Conservation (phyloP, 225 moss, liverwort and hornwort genomes). For the Polytrichum formosum region DNA sequence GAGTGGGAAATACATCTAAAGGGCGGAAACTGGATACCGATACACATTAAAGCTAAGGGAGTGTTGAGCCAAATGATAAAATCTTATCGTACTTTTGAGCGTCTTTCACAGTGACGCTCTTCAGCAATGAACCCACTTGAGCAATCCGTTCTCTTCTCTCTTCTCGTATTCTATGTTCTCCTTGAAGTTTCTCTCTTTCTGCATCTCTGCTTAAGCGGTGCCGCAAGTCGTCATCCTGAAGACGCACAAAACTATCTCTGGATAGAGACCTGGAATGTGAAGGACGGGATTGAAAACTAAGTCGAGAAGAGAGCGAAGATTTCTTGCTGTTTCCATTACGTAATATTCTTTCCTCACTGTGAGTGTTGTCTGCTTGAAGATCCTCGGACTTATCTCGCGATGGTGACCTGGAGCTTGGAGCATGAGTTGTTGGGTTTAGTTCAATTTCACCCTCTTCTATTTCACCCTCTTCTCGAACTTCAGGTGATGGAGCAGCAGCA, state of each 20-base stretch:
- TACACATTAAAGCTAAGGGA: too few relatives aligned
- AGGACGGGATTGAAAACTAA: constrained; percentile 28
- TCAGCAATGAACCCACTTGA: constrained; percentile 71
- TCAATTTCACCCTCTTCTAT: constrained; percentile 99
- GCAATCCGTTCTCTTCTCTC: constrained; percentile 61
- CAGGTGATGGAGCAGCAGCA: constrained; percentile 14
- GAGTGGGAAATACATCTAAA: too few relatives aligned
- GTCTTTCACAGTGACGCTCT: constrained; percentile 96
- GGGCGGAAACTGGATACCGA: too few relatives aligned
- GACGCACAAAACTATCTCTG: constrained; percentile 52
- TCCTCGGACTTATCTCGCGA: constrained; percentile 38
- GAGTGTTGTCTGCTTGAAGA: constrained; percentile 27
- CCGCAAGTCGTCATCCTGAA: constrained; percentile 58
- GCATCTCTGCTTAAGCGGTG: constrained; percentile 55
- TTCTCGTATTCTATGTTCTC: constrained; percentile 45
- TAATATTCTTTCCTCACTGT: constrained; percentile 24
- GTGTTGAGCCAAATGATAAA: too few relatives aligned
- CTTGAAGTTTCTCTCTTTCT: constrained; percentile 51
- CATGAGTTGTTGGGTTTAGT: constrained; percentile 30
- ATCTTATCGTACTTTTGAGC: constrained; percentile 83
- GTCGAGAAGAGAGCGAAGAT: constrained; percentile 38
- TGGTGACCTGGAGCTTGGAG: constrained; percentile 29
- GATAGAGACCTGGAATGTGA: constrained; percentile 42
- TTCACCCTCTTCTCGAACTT: constrained; percentile 91
- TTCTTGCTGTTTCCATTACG: constrained; percentile 38